A percentile compares a stretch with the other conserved stretches of the same genome.
These are phyloP conservation scores for Epichloe sibirici DNA, from an alignment of 2,329 filamentous ascomycete species.

Conservation along the genomic window DNA sequence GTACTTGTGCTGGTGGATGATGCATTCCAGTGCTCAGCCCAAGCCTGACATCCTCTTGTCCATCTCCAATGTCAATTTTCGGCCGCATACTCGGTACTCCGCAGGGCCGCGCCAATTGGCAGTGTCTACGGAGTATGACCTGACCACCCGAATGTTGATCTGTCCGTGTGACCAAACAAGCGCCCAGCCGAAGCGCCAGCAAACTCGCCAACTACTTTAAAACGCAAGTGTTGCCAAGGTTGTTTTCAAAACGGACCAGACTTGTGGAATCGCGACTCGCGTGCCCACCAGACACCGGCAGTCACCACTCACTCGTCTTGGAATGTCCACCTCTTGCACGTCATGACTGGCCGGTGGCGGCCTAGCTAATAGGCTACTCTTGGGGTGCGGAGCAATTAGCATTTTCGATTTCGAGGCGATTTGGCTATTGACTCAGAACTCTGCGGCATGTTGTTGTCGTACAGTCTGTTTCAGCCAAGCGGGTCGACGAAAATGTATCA, in stretches of 20 bases:
- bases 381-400: too few species aligned
- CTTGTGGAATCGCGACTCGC: background rate
- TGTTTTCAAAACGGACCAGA: background rate
- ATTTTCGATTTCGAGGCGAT: background rate
- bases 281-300: background rate
- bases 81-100: too few species aligned
- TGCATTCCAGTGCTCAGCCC: background rate
- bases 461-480: background rate
- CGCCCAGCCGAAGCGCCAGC: too few species aligned
- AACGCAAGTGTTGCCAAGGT: background rate
- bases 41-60: background rate
- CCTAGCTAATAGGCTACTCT: too few species aligned
- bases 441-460: background rate
- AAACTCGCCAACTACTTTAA: background rate
- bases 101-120: too few species aligned
- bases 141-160: too few species aligned
- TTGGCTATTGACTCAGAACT: background rate
- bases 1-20: background rate
- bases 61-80: background rate
- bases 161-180: too few species aligned
- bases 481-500: background rate
- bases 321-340: background rate
- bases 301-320: too few species aligned
- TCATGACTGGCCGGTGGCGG: background rate
- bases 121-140: too few species aligned